Base-by-base conservation (phyloP, 805 yeast genomes). In the Komagataella pastoris region DNA sequence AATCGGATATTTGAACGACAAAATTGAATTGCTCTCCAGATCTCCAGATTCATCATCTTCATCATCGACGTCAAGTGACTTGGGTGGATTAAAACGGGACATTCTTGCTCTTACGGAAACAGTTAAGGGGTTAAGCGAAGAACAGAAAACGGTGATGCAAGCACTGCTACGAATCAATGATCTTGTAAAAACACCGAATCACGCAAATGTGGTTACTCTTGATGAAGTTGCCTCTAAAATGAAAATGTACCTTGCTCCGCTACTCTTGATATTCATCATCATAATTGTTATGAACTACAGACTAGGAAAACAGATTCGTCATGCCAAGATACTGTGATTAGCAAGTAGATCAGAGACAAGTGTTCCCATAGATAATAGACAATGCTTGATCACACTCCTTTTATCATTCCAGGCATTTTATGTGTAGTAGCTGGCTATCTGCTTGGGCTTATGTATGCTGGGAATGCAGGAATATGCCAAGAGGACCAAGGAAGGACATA, bases 261-360 rank as follows among this genome's bases (percentile, higher is more conserved):
- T 77, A 18, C 59, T 73, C 7, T 51, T 69, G 7, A 64, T 73
- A 4, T 56, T 75, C 24, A 55, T 71, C 3, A 64, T 70, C 1
- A 65, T 79, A 52, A 69, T 75, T 17, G 62, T 73, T 43, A 68
- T 77, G 54, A 72, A 79, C 19, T 74, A 73, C 61, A 72, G 78
- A 59, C 65, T 81, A 47, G 76, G 85, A 66, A 77, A 71, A 55
- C 86, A 81, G 55, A 79, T 81, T 52, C 81, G 79, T 57, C 83
- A 78, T 58, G 68, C 83, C 7, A 81, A 81, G 56, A 68, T 81
- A 47, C 68, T 81, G 52, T 80, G 61, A 65, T 24, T 6, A 8
- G 19, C 18, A 10, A 18, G 12, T 14, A 30, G n/a, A 30, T 30
- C 14, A 8, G 6, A 30, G 14, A 30, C 4, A 10, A 30, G 14